phyloP scores from a whole-genome alignment of 805 yeast species.

The Komagataella mondaviorum region DNA sequence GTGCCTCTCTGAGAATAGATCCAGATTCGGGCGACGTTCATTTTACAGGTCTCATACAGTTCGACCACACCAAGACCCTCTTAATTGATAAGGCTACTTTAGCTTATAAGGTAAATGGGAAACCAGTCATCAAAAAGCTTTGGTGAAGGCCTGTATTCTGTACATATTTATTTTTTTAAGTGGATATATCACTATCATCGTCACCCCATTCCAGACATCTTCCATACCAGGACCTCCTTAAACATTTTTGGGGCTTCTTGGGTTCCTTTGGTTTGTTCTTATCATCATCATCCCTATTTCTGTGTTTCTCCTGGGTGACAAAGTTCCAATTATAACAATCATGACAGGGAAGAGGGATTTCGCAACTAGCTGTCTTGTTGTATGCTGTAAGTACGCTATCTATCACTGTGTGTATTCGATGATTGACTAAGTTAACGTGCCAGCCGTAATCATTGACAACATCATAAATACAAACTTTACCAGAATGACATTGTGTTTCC shows the following conservation, averaged over 20 bases:
- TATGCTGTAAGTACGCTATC: slow-evolving; percentile 63
- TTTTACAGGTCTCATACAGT: slow-evolving; percentile 19
- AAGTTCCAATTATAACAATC: slow-evolving; percentile 89
- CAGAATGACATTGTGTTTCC: slow-evolving; percentile 94
- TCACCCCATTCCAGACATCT: slow-evolving; percentile 21
- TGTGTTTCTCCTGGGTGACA: slow-evolving; percentile 31
- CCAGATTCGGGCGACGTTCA: slow-evolving; percentile 12
- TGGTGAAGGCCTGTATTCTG: slow-evolving; percentile 8
- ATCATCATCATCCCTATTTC: slow-evolving; percentile 4
- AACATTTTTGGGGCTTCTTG: not conserved
- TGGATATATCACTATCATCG: slow-evolving; percentile 9
- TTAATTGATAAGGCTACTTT: slow-evolving; percentile 14
- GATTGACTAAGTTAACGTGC: slow-evolving; percentile 80
- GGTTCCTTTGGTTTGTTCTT: not conserved
- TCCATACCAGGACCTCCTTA: not conserved
- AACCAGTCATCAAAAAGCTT: slow-evolving; percentile 14
- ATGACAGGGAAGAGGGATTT: slow-evolving; percentile 66
- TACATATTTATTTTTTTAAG: not conserved
- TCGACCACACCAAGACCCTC: slow-evolving; percentile 21
- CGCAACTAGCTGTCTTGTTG: slow-evolving; percentile 67
- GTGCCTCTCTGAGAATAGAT: not conserved
- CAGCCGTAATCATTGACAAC: slow-evolving; percentile 83
- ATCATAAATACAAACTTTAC: slow-evolving; percentile 77
- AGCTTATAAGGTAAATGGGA: slow-evolving; percentile 13
- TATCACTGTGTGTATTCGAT: slow-evolving; percentile 81